A percentile compares a stretch with the other conserved stretches of the same genome.
Conservation (phyloP, 306 rosid species). For the Trifolium pratense region DNA sequence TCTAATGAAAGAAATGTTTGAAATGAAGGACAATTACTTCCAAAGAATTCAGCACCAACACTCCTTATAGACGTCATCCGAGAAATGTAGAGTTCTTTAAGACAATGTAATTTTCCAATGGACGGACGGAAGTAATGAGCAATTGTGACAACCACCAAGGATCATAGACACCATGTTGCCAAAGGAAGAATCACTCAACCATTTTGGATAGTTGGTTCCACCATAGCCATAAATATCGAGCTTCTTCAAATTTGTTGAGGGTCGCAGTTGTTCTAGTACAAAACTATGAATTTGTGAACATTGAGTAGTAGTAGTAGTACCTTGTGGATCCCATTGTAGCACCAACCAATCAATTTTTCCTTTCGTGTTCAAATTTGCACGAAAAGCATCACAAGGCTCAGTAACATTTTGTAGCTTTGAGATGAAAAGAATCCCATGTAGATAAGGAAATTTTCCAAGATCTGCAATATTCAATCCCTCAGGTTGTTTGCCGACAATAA, state of each 20-base stretch:
- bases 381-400: neutral
- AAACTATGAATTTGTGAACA: neutral
- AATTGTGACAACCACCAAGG: neutral
- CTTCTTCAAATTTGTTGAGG: conserved; percentile 12
- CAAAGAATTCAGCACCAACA: neutral
- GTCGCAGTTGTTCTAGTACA: neutral
- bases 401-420: neutral
- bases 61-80: neutral
- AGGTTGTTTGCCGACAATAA: no score
- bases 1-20: neutral
- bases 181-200: conserved; percentile 4
- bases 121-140: conserved; percentile 14
- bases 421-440: neutral
- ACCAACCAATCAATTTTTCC: neutral
- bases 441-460: neutral
- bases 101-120: conserved; percentile 2
- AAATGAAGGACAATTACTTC: neutral
- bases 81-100: neutral
- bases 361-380: neutral
- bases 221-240: neutral
- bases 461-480: no score
- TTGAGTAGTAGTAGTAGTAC: no score
- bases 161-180: neutral
- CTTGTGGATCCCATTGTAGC: neutral
- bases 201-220: conserved; percentile 17